These are phyloP conservation scores for Diaporthe longicolla DNA, from an alignment of 2,329 filamentous ascomycete species.

Conservation along the genomic window DNA sequence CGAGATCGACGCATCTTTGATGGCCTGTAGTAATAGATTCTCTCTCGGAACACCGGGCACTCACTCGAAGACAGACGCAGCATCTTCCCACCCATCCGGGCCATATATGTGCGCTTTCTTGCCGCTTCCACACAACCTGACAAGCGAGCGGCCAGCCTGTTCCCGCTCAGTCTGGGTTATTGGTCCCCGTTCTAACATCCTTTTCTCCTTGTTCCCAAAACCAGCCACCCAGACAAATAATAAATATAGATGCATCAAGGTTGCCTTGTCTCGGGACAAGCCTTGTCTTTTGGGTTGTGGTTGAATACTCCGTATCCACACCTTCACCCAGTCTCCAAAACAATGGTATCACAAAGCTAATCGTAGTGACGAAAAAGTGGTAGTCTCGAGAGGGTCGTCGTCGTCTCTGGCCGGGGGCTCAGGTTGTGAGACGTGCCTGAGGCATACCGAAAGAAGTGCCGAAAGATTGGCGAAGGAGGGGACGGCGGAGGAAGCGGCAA, in stretches of 20 bases:
- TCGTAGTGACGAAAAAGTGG: conserved; percentile 43
- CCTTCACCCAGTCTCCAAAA: conserved; percentile 33
- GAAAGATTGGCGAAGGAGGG: conserved; percentile 54
- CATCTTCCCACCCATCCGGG: not conserved
- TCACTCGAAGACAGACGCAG: conserved; percentile 28
- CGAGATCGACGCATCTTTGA: conserved; percentile 25
- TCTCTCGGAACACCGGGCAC: not conserved
- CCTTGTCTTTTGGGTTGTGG: conserved; percentile 25
- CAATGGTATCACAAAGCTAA: conserved; percentile 44
- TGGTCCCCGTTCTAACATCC: conserved; percentile 24
- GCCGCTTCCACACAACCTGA: conserved; percentile 31
- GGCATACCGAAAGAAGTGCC: conserved; percentile 38
- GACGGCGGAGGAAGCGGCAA: conserved; percentile 55
- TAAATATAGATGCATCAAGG: conserved; percentile 39
- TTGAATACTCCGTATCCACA: conserved; percentile 31
- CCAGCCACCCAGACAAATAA: conserved; percentile 35
- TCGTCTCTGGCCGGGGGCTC: conserved; percentile 29
- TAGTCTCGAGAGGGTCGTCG: conserved; percentile 32
- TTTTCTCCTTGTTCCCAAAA: conserved; percentile 18
- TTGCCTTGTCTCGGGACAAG: conserved; percentile 33
- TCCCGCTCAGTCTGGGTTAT: conserved; percentile 34
- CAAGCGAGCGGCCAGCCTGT: conserved; percentile 39
- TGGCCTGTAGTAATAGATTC: conserved; percentile 27
- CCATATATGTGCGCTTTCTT: conserved; percentile 18
- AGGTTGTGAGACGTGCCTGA: conserved; percentile 18